Evolutionary conservation across 306 rosid species (phyloP).

Genomic region (Sophora flavescens): DNA sequence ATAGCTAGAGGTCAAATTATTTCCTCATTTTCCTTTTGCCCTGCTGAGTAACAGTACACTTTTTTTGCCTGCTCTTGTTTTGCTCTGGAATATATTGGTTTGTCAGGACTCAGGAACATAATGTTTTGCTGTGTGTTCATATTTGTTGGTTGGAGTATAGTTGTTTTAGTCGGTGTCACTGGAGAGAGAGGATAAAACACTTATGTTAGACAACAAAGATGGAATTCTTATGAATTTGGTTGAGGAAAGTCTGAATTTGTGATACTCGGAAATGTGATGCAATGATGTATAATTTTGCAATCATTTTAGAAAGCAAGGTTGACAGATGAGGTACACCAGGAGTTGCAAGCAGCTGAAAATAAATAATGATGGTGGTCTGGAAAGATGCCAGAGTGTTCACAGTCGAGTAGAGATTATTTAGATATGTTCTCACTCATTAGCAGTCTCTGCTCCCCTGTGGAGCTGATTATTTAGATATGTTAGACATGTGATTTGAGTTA

Average conservation of each 20-base stretch:
- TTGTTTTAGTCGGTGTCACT: not conserved
- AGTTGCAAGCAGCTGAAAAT: not conserved
- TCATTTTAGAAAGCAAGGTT: not conserved
- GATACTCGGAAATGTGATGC: not conserved
- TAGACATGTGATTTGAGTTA: not conserved
- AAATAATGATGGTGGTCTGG: not conserved
- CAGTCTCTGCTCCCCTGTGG: not conserved
- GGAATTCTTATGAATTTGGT: not conserved
- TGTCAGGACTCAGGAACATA: not conserved
- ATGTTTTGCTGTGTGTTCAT: not conserved
- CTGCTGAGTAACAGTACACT: not conserved
- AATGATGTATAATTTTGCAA: not conserved
- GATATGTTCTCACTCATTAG: not conserved
- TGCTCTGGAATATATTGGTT: not conserved
- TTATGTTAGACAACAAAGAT: not conserved
- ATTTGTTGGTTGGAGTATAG: not conserved
- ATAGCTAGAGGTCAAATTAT: not conserved
- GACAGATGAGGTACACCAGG: constrained; percentile 1
- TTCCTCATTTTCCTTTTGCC: not conserved
- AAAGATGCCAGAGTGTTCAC: not conserved
- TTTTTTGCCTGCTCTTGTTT: not conserved
- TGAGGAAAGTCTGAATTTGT: not conserved
- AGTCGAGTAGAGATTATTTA: not conserved
- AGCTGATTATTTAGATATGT: too few relatives aligned
- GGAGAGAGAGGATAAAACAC: not conserved